Evolutionary conservation across 2,329 filamentous ascomycete species (phyloP).

Genomic region (Monosporascus sp.): DNA sequence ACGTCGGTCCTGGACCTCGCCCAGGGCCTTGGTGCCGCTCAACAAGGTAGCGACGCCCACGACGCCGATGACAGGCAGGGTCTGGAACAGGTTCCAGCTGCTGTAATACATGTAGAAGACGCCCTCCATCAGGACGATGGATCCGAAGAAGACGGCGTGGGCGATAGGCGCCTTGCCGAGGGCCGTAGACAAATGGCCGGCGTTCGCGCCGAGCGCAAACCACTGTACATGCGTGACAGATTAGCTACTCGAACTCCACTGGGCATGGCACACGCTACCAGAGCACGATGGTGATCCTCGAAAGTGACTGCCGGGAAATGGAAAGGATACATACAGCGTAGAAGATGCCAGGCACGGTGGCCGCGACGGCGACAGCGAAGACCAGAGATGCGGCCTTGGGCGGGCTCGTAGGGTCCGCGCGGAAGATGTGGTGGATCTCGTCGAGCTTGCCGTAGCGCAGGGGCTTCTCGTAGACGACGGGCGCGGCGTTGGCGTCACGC

Average conservation of each 20-base stretch:
- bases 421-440: constrained; percentile 91
- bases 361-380: constrained; percentile 69
- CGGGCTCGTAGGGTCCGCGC: constrained; percentile 70
- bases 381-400: constrained; percentile 72
- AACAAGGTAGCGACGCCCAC: constrained; percentile 71
- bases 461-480: constrained; percentile 58
- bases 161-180: constrained; percentile 71
- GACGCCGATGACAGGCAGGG: constrained; percentile 65
- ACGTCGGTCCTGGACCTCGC: constrained; percentile 86
- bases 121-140: constrained; percentile 79
- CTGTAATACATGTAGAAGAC: constrained; percentile 95
- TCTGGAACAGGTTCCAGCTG: constrained; percentile 87
- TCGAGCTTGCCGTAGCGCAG: constrained; percentile 77
- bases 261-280: too few relatives aligned
- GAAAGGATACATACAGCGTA: constrained; percentile 51
- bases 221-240: constrained; percentile 50
- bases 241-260: neutral
- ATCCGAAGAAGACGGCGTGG: constrained; percentile 80
- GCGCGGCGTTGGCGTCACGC: constrained; percentile 55
- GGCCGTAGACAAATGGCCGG: constrained; percentile 71
- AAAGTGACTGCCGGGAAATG: neutral
- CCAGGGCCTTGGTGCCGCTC: constrained; percentile 83
- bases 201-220: constrained; percentile 75
- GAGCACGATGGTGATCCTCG: too few relatives aligned
- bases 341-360: constrained; percentile 68